Evolutionary conservation across 2,329 filamentous ascomycete genomes (phyloP).

Genomic region (Sporothrix sp.): DNA sequence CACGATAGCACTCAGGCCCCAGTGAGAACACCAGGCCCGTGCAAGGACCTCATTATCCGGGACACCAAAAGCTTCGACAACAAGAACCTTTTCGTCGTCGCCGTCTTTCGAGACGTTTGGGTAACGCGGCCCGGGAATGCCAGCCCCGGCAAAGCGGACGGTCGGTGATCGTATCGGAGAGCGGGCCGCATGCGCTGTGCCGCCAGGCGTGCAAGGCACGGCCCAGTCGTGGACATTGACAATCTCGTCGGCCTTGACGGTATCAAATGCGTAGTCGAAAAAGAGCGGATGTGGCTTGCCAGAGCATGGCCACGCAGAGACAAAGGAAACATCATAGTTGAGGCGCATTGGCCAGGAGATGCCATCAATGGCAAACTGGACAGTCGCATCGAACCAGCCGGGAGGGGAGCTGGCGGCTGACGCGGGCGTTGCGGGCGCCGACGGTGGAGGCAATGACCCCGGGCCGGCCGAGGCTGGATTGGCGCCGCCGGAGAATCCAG

Average conservation of each 20-base stretch:
- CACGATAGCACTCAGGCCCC: constrained; percentile 61
- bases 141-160: constrained; percentile 14
- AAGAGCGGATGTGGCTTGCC: constrained; percentile 60
- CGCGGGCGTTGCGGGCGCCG: constrained; percentile 1
- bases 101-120: constrained; percentile 25
- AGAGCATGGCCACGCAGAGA: constrained; percentile 55
- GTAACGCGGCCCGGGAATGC: constrained; percentile 13
- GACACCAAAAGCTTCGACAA: constrained; percentile 63
- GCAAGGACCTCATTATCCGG: constrained; percentile 68
- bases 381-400: constrained; percentile 44
- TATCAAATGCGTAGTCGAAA: constrained; percentile 56
- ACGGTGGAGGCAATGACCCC: constrained; percentile 4
- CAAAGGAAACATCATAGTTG: constrained; percentile 55
- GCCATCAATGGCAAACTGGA: constrained; percentile 55
- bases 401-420: constrained; percentile 24
- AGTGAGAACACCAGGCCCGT: constrained; percentile 67
- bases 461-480: constrained; percentile 5
- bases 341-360: constrained; percentile 54
- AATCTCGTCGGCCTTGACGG: constrained; percentile 53
- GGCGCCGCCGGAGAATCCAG: constrained; percentile 5
- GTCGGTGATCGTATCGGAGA: constrained; percentile 15
- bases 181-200: constrained; percentile 7
- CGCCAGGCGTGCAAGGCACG: constrained; percentile 28
- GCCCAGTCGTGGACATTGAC: constrained; percentile 59
- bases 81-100: constrained; percentile 56